phyloP scores from a whole-genome alignment of 331 rosid species.

The Pyracantha coccinea region DNA sequence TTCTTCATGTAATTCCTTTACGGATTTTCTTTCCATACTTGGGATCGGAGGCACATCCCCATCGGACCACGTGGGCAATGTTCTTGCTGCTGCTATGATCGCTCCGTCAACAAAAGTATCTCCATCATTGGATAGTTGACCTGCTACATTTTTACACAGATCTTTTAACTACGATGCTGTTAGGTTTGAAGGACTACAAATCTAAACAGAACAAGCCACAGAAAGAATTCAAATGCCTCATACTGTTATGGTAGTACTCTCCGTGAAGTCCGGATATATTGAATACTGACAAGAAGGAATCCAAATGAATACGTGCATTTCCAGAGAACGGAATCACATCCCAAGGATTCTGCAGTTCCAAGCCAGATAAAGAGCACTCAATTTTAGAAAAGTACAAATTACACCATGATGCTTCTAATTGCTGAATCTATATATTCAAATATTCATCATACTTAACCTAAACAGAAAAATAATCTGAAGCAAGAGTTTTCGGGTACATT shows the following conservation, averaged over 20 bases:
- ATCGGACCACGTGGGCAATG: slow-evolving; percentile 89
- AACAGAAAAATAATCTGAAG: not conserved
- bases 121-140: slow-evolving; percentile 34
- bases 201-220: not conserved
- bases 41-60: slow-evolving; percentile 82
- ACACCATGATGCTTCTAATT: not conserved
- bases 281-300: slow-evolving; percentile 86
- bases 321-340: slow-evolving; percentile 74
- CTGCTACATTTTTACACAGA: slow-evolving; percentile 36
- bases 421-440: not conserved
- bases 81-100: slow-evolving; percentile 77
- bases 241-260: slow-evolving; percentile 83
- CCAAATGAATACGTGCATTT: slow-evolving; percentile 74
- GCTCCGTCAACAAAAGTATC: slow-evolving; percentile 90
- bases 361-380: not conserved
- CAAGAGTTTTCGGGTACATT: not conserved
- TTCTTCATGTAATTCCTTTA: slow-evolving; percentile 64
- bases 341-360: slow-evolving; percentile 86
- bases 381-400: not conserved
- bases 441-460: not conserved
- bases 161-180: not conserved
- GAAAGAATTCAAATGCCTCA: slow-evolving; percentile 9
- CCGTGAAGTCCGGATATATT: slow-evolving; percentile 89
- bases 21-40: slow-evolving; percentile 68
- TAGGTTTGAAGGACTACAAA: not conserved